Evolutionary conservation across 257 asterid species (phyloP), one percentile per base, ranked within the genome.

Genomic region (Ophiorrhiza pumila): DNA sequence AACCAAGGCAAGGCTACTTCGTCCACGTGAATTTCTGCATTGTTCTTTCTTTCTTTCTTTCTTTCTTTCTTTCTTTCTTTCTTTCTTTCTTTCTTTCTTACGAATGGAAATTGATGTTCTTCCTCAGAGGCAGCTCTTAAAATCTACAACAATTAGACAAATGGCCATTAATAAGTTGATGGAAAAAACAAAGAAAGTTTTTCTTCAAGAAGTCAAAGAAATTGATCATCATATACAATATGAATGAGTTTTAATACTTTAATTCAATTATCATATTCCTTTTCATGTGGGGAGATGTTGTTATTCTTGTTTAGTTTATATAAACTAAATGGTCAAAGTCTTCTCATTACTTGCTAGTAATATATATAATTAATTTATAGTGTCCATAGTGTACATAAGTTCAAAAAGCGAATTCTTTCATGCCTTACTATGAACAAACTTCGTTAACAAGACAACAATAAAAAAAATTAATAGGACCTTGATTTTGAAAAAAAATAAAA

Each of bases 11-110:
- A 68, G 39, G 64, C 53, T 4, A 76, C 65, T 27, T 68, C 27
- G 27, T 60, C 58, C 79, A 76, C 65, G 71, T 69, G 71, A 29
- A 47, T 60, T 43, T 34, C 71, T 43, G 57, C 56, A 57, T 57
- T 22, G 9, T 7, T 9, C 18, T 61, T n/a, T 22, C 0, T 7
- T 9, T 50, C 3, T 8, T 50, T 50, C 2, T 8, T 50, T 0
- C 20, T 50, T 50, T 46, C 1, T 1, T 46, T 22, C 4, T 0
- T 32, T 25, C 15, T 25, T 49, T 59, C 11, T 59, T 32, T 29
- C 13, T 34, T 53, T n/a, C n/a, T 31, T 32, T 25, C 15, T 25
- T 49, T 59, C 11, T 59, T 32, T 29, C 13, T 34, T 53, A 22
- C 11, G 56, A 13, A 11, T 34, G 27, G 15, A 34, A 61, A 18